phyloP scores from a whole-genome alignment of 306 rosid genomes.

The Acmispon strigosus region DNA sequence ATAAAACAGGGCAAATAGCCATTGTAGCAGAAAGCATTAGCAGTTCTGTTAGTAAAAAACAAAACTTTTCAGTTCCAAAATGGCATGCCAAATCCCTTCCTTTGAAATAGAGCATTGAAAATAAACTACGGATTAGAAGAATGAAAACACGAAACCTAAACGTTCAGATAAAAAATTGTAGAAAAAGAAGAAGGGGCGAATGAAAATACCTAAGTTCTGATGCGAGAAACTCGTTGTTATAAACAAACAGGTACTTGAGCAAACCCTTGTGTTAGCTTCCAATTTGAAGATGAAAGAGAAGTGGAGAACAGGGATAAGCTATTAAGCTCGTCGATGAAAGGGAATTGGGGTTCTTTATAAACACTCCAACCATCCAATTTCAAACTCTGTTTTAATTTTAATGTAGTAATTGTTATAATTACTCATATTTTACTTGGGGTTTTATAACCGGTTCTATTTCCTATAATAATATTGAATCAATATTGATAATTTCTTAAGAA shows the following conservation, averaged over 20 bases:
- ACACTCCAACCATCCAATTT: too few species aligned
- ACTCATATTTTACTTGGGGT: too few species aligned
- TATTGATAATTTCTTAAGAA: too few species aligned
- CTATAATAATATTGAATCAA: too few species aligned
- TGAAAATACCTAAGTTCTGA: background rate
- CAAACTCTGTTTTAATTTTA: too few species aligned
- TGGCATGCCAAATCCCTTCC: background rate
- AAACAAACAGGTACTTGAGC: background rate
- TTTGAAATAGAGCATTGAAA: background rate
- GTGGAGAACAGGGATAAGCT: too few species aligned
- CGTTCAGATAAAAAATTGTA: background rate
- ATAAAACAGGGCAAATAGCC: background rate
- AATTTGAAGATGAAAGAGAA: background rate
- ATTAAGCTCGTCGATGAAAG: too few species aligned
- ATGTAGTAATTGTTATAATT: too few species aligned
- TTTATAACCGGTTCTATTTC: too few species aligned
- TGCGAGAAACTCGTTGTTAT: slow-evolving; percentile 3
- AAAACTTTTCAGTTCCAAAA: background rate
- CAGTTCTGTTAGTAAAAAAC: background rate
- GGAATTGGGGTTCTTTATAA: too few species aligned
- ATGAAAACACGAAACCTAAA: background rate
- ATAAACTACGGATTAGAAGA: background rate
- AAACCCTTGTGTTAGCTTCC: background rate
- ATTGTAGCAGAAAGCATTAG: background rate
- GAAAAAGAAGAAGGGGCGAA: background rate